phyloP scores from a whole-genome alignment of 345 rosid species.

The Eucalyptus sp. region DNA sequence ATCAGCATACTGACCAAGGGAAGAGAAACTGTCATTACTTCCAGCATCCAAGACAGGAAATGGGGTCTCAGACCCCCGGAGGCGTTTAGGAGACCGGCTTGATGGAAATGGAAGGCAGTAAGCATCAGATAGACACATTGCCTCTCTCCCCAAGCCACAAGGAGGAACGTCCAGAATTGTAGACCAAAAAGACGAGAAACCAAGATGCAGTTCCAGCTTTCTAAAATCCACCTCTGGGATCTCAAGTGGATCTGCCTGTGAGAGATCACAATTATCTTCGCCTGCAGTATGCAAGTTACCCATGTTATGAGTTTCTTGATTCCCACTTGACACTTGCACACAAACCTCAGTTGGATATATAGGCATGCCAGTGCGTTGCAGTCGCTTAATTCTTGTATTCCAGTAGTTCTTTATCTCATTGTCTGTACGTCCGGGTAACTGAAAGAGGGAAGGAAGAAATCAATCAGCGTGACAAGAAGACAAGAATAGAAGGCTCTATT shows the following conservation, averaged over 20 bases:
- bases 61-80: constrained; percentile 9
- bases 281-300: constrained; percentile 10
- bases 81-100: constrained; percentile 21
- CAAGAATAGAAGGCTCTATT: background rate
- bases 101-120: constrained; percentile 11
- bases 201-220: constrained; percentile 19
- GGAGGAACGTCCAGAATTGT: constrained; percentile 14
- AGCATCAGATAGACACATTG: constrained; percentile 4
- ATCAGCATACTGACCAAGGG: constrained; percentile 11
- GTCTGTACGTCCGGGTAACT: constrained; percentile 69
- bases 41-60: background rate
- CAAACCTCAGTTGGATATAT: constrained; percentile 48
- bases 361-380: constrained; percentile 42
- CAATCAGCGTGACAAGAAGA: background rate
- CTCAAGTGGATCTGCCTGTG: constrained; percentile 19
- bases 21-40: constrained; percentile 5
- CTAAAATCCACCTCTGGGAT: constrained; percentile 38
- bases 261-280: constrained; percentile 14
- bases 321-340: constrained; percentile 17
- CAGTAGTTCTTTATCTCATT: constrained; percentile 75
- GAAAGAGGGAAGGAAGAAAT: background rate
- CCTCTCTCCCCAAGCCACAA: constrained; percentile 12
- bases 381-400: constrained; percentile 54
- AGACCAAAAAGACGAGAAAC: constrained; percentile 12
- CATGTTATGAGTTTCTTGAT: constrained; percentile 11